Conservation (phyloP, 2,329 filamentous ascomycete species). For the Xylaria sp. region DNA sequence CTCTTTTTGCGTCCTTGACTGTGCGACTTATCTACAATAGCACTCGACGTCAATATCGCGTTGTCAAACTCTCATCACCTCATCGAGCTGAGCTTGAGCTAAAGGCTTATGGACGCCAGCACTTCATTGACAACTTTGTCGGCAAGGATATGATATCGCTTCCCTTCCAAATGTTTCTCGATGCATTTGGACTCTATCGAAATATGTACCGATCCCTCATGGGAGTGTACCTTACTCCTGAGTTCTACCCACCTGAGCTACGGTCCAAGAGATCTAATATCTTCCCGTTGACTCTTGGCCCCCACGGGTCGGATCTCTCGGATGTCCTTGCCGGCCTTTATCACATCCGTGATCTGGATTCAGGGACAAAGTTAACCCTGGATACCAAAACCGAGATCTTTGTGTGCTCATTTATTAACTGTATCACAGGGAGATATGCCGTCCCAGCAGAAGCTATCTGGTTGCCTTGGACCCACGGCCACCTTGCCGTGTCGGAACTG, state of each 20-base stretch:
- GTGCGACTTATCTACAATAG: neutral
- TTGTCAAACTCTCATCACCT: neutral
- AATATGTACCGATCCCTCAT: neutral
- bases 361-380: neutral
- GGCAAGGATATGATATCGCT: neutral
- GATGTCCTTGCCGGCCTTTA: neutral
- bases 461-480: neutral
- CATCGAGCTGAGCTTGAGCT: neutral
- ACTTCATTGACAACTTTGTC: neutral
- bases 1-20: neutral
- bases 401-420: neutral
- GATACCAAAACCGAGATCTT: neutral
- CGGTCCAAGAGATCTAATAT: neutral
- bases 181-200: neutral
- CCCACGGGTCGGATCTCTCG: neutral
- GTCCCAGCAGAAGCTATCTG: neutral
- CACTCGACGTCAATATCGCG: neutral
- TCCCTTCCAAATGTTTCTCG: neutral
- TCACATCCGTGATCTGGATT: neutral
- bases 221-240: neutral
- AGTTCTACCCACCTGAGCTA: neutral
- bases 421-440: neutral
- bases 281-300: neutral
- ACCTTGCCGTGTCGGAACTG: neutral
- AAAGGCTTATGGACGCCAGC: neutral